Percentiles rank a stretch among this genome's conserved stretches.
phyloP scores from a whole-genome alignment of 805 yeast species.

The Teunomyces panamensis region DNA sequence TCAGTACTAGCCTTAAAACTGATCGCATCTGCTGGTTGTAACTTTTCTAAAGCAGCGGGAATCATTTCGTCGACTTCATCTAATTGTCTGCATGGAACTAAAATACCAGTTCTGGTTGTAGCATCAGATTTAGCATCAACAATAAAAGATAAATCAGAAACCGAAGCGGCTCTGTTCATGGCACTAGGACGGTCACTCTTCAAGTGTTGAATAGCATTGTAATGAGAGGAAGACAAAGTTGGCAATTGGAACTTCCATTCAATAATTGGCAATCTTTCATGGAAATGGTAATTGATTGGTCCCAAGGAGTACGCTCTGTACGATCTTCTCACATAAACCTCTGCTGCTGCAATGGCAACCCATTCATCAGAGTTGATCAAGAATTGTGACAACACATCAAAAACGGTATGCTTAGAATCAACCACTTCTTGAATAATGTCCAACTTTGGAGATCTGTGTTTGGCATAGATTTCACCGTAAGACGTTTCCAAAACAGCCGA shows the following conservation, averaged over 20 bases:
- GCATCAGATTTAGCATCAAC: constrained; percentile 65
- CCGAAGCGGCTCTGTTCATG: constrained; percentile 86
- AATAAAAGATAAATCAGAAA: constrained; percentile 85
- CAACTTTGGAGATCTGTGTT: constrained; percentile 78
- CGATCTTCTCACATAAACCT: constrained; percentile 94
- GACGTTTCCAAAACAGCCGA: constrained; percentile 85
- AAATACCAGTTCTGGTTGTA: constrained; percentile 79
- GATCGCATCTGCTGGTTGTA: constrained; percentile 50
- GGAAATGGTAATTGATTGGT: constrained; percentile 60
- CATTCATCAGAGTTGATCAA: constrained; percentile 78
- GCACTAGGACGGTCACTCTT: constrained; percentile 36
- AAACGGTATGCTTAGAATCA: constrained; percentile 93
- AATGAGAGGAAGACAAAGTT: constrained; percentile 65
- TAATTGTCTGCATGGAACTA: constrained; percentile 75
- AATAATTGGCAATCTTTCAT: constrained; percentile 62
- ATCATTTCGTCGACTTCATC: constrained; percentile 89
- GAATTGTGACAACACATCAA: constrained; percentile 93
- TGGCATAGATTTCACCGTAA: constrained; percentile 78
- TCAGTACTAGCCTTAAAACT: constrained; percentile 28
- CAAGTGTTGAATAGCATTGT: constrained; percentile 61
- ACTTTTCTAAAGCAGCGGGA: constrained; percentile 66
- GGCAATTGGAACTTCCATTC: constrained; percentile 91
- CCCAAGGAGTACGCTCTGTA: constrained; percentile 93
- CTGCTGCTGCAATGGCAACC: constrained; percentile 94
- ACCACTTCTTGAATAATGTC: constrained; percentile 84